These are phyloP conservation scores for Polychaeton citri DNA, from an alignment of 2,329 filamentous ascomycete genomes.

Conservation along the genomic window DNA sequence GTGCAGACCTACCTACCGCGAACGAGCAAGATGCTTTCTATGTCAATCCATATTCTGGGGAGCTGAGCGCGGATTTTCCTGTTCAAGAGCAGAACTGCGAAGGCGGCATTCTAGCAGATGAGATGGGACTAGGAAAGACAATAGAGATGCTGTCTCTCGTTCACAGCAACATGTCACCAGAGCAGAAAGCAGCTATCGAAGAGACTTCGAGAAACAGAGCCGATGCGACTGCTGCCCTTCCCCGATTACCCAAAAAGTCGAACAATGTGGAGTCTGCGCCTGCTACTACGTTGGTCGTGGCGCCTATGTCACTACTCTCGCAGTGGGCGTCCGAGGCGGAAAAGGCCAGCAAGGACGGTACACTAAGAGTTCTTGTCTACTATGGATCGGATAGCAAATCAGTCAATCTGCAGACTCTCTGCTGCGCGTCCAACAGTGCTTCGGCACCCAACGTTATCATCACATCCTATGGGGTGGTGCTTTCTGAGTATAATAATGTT, in stretches of 20 bases:
- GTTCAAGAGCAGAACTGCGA: slow-evolving; percentile 88
- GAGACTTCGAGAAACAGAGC: slow-evolving; percentile 12
- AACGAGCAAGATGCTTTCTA: slow-evolving; percentile 66
- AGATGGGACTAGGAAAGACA: slow-evolving; percentile 97
- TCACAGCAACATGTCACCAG: slow-evolving; percentile 59
- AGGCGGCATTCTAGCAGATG: slow-evolving; percentile 84
- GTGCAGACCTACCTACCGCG: slow-evolving; percentile 55
- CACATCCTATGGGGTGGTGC: slow-evolving; percentile 82
- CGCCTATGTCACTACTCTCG: slow-evolving; percentile 88
- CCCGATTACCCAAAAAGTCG: slow-evolving; percentile 46
- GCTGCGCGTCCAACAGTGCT: slow-evolving; percentile 57
- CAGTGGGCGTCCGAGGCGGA: slow-evolving; percentile 96
- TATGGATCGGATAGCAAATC: slow-evolving; percentile 72
- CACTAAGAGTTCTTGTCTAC: slow-evolving; percentile 75
- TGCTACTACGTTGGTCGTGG: slow-evolving; percentile 86
- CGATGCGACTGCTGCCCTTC: slow-evolving; percentile 45
- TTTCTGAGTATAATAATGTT: slow-evolving; percentile 78
- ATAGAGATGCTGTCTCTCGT: slow-evolving; percentile 96
- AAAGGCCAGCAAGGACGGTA: slow-evolving; percentile 74
- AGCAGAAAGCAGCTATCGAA: slow-evolving; percentile 15
- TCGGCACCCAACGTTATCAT: slow-evolving; percentile 82
- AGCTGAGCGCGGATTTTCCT: slow-evolving; percentile 82
- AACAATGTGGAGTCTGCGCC: slow-evolving; percentile 54
- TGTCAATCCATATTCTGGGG: slow-evolving; percentile 92
- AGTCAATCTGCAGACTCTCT: slow-evolving; percentile 64